Evolutionary conservation across 2,329 filamentous ascomycete genomes (phyloP), one percentile per base, ranked within the genome.

Genomic region (Fusarium redolens): DNA sequence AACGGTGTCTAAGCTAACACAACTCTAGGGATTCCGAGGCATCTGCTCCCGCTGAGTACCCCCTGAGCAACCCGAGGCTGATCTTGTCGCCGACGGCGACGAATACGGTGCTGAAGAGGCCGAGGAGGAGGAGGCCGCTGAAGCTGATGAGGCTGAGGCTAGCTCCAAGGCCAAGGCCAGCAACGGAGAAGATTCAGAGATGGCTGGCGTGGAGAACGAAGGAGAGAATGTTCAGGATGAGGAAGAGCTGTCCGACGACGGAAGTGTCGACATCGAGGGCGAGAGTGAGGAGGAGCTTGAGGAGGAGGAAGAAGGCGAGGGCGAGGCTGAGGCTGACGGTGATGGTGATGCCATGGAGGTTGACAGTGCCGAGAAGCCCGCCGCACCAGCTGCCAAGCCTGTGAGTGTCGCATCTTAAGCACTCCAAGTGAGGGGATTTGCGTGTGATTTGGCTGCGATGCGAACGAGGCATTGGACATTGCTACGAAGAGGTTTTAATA

Each of bases 1-100:
- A 7, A 20, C 28, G 17, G 47, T 30, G 5, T 8, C 18, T 3
- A 72, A 41, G 25, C 63, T 70, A 50, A 71, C 40, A 28, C 57
- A 33, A 18, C 35, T 44, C 10, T 72, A 98, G 95, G 95, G 96
- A 99, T 81, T 96, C 94, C n/a, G 96, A 99, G 80, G 96, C 95
- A 74, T 96, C 95, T 81, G 96, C 96, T 35, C 96, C 96, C 5
- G 92, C 96, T 73, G 96, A 99, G 84, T 99, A 94, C 82, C 96
- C 96, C 97, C 96, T 69, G 96, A 99, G 82, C 96, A 99, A 85
- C 96, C 96, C 45, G 96, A 99, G 82, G 96, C 95, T 59, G 97
- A 99, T 79, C 88, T 92, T 48, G 88, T 90, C 57, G 92, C 92
- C 47, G 96, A 98, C 77, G 96, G 97, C 76, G 92, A 93, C 31